Base-by-base conservation (phyloP, 2,329 filamentous ascomycete species). In the Dactylellina cionopaga region DNA sequence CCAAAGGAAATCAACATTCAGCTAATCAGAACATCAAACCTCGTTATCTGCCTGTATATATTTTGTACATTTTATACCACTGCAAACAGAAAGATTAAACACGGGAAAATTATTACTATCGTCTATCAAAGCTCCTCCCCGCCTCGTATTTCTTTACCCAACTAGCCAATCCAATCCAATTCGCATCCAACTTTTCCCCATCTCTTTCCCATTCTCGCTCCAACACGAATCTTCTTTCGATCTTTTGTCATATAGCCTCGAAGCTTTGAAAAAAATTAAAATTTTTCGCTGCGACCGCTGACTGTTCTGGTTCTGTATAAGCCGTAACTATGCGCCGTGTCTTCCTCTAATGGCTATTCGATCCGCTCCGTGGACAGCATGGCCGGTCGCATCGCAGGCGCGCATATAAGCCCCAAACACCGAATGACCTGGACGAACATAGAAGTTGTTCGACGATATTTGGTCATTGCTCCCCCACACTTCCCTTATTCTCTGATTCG, bases 361-460 rank as follows among this genome's bases (percentile, higher is more conserved):
- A 71, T 71, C 66, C 66, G 66, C 58, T 71, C 58, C 66, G 58
- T 64, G 66, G 44, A 63, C 58, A 64, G 49, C 66, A 71, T 70
- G 65, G 56, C 65, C 49, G 64, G 47, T 63, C 55, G 65, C 55
- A 69, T 52, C 64, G 51, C 43, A 55, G 31, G 27, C 62, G 51
- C 62, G 62, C 62, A 66, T 56, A 58, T 58, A 43, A 55, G 31
- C 24, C 31, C 62, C 51, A 41, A 66, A 49, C n/a, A 31, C 46
- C 62, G 35, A 66, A 58, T 66, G 62, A 66, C 62, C 62, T 51
- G 62, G 43, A 66, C 51, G 22, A 66, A 66, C 62, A 25, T 22
- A 66, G 62, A 66, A 66, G 62, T 43, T 58, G 51, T 56, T 56
- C 60, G 60, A 64, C 49, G 60, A 51, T 33, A 51, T 43, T 43